phyloP scores from a whole-genome alignment of 208 protist genomes.

The Trypanosoma vivax region DNA sequence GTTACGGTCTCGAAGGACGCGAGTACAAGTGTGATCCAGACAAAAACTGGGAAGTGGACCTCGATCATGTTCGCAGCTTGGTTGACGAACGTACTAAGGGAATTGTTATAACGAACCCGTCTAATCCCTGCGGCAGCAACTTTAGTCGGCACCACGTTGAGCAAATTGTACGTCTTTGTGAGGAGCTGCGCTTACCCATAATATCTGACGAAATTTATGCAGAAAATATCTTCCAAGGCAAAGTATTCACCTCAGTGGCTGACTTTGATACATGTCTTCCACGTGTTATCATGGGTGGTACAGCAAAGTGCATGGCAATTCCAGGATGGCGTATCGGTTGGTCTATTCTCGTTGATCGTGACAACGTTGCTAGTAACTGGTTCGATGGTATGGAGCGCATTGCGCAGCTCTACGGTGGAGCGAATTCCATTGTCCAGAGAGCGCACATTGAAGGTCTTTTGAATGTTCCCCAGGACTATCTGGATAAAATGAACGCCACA shows the following conservation, averaged over 20 bases:
- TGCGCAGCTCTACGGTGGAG: constrained; percentile 75
- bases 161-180: constrained; percentile 76
- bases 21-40: constrained; percentile 80
- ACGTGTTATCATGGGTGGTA: constrained; percentile 75
- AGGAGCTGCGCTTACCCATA: constrained; percentile 82
- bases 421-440: constrained; percentile 86
- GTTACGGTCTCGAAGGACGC: constrained; percentile 66
- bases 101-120: constrained; percentile 93
- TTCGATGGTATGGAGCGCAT: constrained; percentile 40
- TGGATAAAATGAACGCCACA: constrained; percentile 17
- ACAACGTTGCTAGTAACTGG: constrained; percentile 24
- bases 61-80: constrained; percentile 60
- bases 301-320: constrained; percentile 89
- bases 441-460: constrained; percentile 74
- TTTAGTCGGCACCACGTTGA: constrained; percentile 78
- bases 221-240: constrained; percentile 83
- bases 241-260: constrained; percentile 71
- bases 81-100: constrained; percentile 78
- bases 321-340: constrained; percentile 93
- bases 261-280: constrained; percentile 79
- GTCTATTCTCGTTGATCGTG: constrained; percentile 71
- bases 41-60: constrained; percentile 87
- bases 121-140: constrained; percentile 93
- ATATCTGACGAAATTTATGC: constrained; percentile 95
- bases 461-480: constrained; percentile 51